phyloP scores from a whole-genome alignment of 176 grass and related monocot genomes.

The Oryza nivara region DNA sequence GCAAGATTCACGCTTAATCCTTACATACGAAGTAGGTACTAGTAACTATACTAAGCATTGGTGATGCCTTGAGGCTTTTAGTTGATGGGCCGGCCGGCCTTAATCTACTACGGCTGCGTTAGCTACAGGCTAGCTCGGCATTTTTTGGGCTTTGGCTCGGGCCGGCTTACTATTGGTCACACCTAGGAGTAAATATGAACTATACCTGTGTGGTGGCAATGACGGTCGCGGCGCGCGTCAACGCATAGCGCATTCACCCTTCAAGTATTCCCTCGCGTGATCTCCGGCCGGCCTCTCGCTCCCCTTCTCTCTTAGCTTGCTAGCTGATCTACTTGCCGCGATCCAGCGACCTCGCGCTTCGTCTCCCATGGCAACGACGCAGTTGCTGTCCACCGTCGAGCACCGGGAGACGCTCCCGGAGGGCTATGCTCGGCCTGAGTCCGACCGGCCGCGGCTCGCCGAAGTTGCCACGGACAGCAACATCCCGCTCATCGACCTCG shows the following conservation, averaged over 20 bases:
- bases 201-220: too few relatives aligned
- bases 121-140: too few relatives aligned
- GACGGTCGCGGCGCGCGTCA: conserved; percentile 32
- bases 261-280: conserved; percentile 6
- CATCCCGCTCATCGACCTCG: conserved; percentile 72
- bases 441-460: conserved; percentile 61
- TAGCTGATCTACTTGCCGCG: background rate
- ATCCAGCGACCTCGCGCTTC: background rate
- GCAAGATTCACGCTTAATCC: too few relatives aligned
- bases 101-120: too few relatives aligned
- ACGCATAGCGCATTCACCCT: conserved; percentile 22
- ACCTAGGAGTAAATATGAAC: too few relatives aligned
- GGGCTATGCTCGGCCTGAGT: conserved; percentile 64
- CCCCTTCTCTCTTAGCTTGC: background rate
- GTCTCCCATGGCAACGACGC: conserved; percentile 48
- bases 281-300: background rate
- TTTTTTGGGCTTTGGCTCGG: too few relatives aligned
- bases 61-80: too few relatives aligned
- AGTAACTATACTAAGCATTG: too few relatives aligned
- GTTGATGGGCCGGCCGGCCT: too few relatives aligned
- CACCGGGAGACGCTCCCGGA: conserved; percentile 46
- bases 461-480: conserved; percentile 49
- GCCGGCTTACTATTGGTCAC: too few relatives aligned
- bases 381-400: conserved; percentile 63
- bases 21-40: too few relatives aligned